Percentiles rank a stretch among this genome's conserved stretches.
These are phyloP conservation scores for Kuraishia capsulata DNA, from an alignment of 805 yeast genomes.

Conservation along the genomic window DNA sequence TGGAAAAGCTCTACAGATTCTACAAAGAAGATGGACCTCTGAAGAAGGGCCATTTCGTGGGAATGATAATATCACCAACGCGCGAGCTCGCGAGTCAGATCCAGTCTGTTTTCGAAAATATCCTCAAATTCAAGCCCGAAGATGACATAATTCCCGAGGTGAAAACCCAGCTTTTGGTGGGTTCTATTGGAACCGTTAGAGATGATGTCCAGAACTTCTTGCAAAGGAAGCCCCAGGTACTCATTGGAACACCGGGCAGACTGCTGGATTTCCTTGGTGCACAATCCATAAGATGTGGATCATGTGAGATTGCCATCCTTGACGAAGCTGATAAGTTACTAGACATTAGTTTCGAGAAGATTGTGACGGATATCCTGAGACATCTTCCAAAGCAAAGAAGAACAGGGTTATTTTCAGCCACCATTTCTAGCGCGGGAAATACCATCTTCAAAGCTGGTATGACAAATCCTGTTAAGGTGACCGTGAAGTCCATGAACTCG, in stretches of 20 bases:
- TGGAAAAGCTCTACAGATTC: slow-evolving; percentile 44
- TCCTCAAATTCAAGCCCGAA: slow-evolving; percentile 52
- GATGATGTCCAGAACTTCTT: slow-evolving; percentile 62
- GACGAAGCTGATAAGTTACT: slow-evolving; percentile 92
- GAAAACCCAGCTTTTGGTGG: slow-evolving; percentile 54
- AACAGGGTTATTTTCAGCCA: slow-evolving; percentile 91
- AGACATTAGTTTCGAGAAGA: slow-evolving; percentile 66
- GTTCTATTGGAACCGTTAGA: slow-evolving; percentile 51
- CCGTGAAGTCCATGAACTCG: slow-evolving; percentile 48
- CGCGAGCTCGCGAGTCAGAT: slow-evolving; percentile 63
- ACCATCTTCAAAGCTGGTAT: slow-evolving; percentile 80
- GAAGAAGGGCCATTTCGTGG: slow-evolving; percentile 60
- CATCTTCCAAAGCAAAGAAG: slow-evolving; percentile 83
- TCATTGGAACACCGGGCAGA: slow-evolving; percentile 93
- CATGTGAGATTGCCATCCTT: slow-evolving; percentile 66
- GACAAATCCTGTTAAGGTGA: slow-evolving; percentile 84
- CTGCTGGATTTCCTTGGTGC: slow-evolving; percentile 63
- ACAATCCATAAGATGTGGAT: slow-evolving; percentile 44
- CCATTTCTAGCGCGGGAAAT: slow-evolving; percentile 74
- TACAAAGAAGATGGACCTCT: slow-evolving; percentile 20
- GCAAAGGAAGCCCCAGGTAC: slow-evolving; percentile 52
- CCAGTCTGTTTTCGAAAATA: slow-evolving; percentile 48
- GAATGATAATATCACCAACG: slow-evolving; percentile 66
- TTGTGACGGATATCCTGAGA: slow-evolving; percentile 58
- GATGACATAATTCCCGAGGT: slow-evolving; percentile 20